Conservation (phyloP, 2,329 filamentous ascomycete genomes). For the Tolypocladium pustulatum region DNA sequence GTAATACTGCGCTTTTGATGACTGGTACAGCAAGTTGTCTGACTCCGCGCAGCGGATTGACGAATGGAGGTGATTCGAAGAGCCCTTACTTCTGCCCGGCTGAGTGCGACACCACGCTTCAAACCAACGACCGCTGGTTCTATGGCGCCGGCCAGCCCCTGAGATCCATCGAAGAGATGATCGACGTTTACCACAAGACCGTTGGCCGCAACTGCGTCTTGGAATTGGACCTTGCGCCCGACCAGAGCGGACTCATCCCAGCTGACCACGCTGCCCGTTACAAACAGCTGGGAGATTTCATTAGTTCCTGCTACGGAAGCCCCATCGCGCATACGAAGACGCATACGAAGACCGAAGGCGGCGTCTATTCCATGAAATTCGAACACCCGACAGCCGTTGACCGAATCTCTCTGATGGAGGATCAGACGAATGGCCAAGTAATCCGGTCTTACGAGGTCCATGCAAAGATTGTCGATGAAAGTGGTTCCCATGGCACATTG, state of each 20-base stretch:
- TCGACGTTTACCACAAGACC: conserved; percentile 13
- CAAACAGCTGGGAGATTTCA: conserved; percentile 13
- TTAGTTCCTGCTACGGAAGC: conserved; percentile 3
- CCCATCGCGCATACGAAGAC: background rate
- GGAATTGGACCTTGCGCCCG: conserved; percentile 12
- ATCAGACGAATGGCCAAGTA: conserved; percentile 13
- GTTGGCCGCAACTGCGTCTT: conserved; percentile 15
- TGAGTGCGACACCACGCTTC: conserved; percentile 14
- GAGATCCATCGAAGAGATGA: conserved; percentile 10
- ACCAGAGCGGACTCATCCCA: conserved; percentile 12
- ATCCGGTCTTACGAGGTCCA: conserved; percentile 13
- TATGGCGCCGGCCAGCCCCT: conserved; percentile 11
- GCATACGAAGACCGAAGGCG: background rate
- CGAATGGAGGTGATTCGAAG: conserved; percentile 11
- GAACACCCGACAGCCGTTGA: conserved; percentile 9
- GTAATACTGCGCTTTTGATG: background rate
- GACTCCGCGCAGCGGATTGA: conserved; percentile 3
- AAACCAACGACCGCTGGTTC: conserved; percentile 14
- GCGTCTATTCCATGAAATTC: conserved; percentile 4
- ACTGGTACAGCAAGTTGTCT: background rate
- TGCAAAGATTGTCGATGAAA: conserved; percentile 3
- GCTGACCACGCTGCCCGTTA: conserved; percentile 11
- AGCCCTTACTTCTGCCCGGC: conserved; percentile 12
- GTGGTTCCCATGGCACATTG: conserved; percentile 1
- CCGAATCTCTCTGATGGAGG: conserved; percentile 15